Base-by-base conservation (phyloP, 139 green algal species). In the Mesostigma viride region DNA sequence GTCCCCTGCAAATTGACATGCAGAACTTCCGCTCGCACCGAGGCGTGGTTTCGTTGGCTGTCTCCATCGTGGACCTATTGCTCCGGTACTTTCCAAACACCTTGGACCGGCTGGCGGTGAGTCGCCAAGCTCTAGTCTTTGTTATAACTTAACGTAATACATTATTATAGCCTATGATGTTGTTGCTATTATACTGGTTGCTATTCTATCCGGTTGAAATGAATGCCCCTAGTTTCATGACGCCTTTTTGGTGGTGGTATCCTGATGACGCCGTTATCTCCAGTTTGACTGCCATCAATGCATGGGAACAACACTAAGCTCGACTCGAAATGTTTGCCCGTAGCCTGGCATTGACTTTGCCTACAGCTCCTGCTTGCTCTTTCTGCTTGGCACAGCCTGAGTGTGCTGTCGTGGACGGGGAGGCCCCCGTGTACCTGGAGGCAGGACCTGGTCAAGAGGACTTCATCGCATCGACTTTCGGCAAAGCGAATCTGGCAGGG, bases 41-140 rank as follows among this genome's bases (percentile, higher is more conserved):
- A n/a, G 85, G 84, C 45, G 82, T 90, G 60, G 63, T 90, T 60
- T 69, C 86, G 31, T 76, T 85, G n/a, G 85, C 85, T 0, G 71
- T 75, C 36, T 71, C 72, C 31, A 58, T 89, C 31, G 80, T 90
- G 58, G 71, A 83, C 6, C 53, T 88, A 32, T 60, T 91, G 14
- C 68, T 65, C 34, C 69, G 59, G 61, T 90, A 81, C 72, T 90
- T 86, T 59, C 77, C 83, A 1, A 65, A 71, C 31, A 67, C 74
- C 57, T 79, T 88, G 11, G 85, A 90, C 70, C 58, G 58, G 1
- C 70, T 90, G 61, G 66, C 70, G 5, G 68, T 79, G 2, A 26
- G 27, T 71, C 32, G 58, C 11, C 2, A 3, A 61, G 58, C 30
- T 60, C 3, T 71, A 28, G n/a, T n/a, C n/a, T n/a, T n/a, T n/a